phyloP scores from a whole-genome alignment of 805 yeast genomes.

The Isabelozyma pseudorhagii region DNA sequence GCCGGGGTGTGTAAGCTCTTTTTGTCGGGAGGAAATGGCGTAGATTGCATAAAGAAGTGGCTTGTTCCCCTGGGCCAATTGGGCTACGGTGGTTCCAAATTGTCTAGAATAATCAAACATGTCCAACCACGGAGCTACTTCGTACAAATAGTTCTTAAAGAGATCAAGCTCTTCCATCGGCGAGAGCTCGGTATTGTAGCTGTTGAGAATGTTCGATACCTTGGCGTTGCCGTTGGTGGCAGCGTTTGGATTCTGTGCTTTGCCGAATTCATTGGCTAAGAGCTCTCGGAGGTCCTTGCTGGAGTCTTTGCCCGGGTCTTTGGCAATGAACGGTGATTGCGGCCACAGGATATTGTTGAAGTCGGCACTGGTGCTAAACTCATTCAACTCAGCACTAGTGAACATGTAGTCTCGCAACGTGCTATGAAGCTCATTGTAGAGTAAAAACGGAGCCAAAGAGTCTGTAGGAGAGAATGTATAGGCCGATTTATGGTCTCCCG shows the following conservation, averaged over 20 bases:
- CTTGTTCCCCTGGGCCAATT: slow-evolving; percentile 6
- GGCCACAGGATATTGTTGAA: slow-evolving; percentile 8
- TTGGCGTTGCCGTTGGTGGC: slow-evolving; percentile 1
- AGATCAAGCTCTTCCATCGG: slow-evolving; percentile 22
- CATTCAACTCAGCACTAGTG: slow-evolving; percentile 21
- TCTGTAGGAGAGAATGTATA: slow-evolving; percentile 3
- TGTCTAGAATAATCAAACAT: slow-evolving; percentile 33
- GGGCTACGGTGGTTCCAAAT: slow-evolving; percentile 21
- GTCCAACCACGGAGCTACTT: slow-evolving; percentile 38
- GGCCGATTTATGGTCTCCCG: background rate
- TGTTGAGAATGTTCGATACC: background rate
- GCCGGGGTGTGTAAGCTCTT: slow-evolving; percentile 20
- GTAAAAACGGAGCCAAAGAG: slow-evolving; percentile 9
- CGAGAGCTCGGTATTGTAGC: background rate
- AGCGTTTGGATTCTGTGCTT: background rate
- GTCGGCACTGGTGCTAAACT: slow-evolving; percentile 5
- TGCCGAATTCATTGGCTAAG: background rate
- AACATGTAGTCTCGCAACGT: slow-evolving; percentile 39
- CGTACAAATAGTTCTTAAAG: slow-evolving; percentile 31
- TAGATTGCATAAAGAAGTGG: slow-evolving; percentile 22
- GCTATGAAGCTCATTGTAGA: slow-evolving; percentile 24
- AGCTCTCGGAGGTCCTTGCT: background rate
- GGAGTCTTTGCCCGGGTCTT: background rate
- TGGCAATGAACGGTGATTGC: slow-evolving; percentile 5
- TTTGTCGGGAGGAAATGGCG: slow-evolving; percentile 31